Base-by-base conservation (phyloP, 139 green algal species). In the Chlamydomonas incerta region DNA sequence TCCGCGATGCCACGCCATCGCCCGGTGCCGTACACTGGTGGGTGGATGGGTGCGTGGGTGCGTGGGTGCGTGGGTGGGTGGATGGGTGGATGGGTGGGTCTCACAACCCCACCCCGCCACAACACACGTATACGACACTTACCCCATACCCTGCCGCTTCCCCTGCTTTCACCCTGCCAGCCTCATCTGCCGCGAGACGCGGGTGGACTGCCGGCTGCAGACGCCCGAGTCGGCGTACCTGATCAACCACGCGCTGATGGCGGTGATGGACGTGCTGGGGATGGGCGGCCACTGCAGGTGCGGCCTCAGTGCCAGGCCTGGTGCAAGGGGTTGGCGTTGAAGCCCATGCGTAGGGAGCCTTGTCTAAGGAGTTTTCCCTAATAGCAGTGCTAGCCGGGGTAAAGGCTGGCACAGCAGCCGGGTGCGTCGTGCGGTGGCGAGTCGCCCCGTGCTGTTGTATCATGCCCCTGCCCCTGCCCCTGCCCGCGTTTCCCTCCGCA, bases 191-290 rank as follows among this genome's bases (percentile, higher is more conserved):
- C 82, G 82, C 18, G 46, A 74, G 4, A 87, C 57, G 6, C 58
- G 70, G 2, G 58, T 68, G 15, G 72, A 88, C 33, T 62, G 72
- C 9, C 52, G 71, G 29, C 33, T 46, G 35, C 82, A 83, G 18
- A 82, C 47, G 2, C 72, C 74, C 24, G 58, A 67, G 24, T 55
- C n/a, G 34, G 72, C 82, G 14, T 77, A 77, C 41, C 11, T 31
- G 35, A n/a, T 62, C 31, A 88, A 88, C 72, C 60, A 77, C 47
- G 75, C 70, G 47, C 13, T 83, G 15, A 77, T 88, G 82, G 60
- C 62, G 2, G 50, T 88, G 31, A 83, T 83, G 82, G 82, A 88
- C 31, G 82, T 41, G n/a, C 82, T 88, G 70, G 60, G 60, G 15
- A 52, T 88, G 60, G 60, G 46, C 9, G 82, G 26, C 2, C 69